Evolutionary conservation across 169 alveolate genomes (phyloP), one percentile per base, ranked within the genome.

Genomic region (Cryptosporidium parvum): DNA sequence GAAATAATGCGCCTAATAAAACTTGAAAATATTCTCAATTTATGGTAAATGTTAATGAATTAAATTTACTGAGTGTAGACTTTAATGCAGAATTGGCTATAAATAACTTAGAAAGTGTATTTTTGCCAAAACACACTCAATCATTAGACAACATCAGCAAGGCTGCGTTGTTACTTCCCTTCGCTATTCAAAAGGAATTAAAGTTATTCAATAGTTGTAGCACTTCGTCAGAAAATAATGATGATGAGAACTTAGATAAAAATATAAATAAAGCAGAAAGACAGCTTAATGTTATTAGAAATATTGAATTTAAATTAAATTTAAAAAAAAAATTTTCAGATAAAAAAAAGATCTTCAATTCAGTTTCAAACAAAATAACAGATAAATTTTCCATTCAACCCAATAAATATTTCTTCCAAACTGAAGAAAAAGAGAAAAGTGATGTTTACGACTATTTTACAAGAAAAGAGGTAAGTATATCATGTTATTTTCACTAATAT

Each of bases 81-180:
- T 80, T 80, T 44, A 44, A 80, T 39, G 89, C 89, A 44, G 39
- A 8, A 6, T 1, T 10, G n/a, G 89, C 89, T 14, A 26, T 80
- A 23, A 21, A 80, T 5, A 37, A 80, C 29, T 65, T 65, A 16
- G 75, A 80, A 39, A 14, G 16, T 37, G 89, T 80, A 21, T 59
- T 33, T 0, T 18, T 80, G 8, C 89, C 89, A 12, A 14, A 80
- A 7, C 33, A 80, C 62, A 62, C 75, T 39, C 67, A 37, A 23
- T 61, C 89, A 42, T 37, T 80, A 39, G 89, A 80, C 6, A 80
- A 80, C 31, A n/a, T 80, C 8, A 67, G 68, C 45, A 80, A 80
- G 33, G 89, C 89, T 10, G 59, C 58, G 23, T 45, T 80, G 44
- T 39, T 80, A 42, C 70, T 80, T 39, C 89, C 89, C 14, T 80